Evolutionary conservation across 768 basidiomycete genomes (phyloP).

Genomic region (Boletus rex-veris): DNA sequence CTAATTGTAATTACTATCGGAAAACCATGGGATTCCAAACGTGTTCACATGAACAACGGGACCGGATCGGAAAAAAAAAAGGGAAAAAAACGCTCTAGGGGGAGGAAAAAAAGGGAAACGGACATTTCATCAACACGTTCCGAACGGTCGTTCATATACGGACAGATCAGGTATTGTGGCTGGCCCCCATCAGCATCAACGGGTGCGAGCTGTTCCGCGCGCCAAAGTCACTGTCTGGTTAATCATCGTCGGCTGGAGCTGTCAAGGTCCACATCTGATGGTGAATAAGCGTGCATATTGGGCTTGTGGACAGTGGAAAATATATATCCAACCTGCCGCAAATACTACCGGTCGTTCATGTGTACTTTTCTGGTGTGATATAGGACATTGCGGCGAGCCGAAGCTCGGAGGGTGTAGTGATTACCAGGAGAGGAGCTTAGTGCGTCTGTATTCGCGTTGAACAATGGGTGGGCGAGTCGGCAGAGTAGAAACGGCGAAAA

Average conservation of each 20-base stretch:
- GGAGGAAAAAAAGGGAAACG: not conserved
- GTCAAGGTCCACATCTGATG: conserved; percentile 1
- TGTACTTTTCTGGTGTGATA: conserved; percentile 1
- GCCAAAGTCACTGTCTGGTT: too few relatives aligned
- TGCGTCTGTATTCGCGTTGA: not conserved
- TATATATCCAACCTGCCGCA: conserved; percentile 2
- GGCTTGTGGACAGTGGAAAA: not conserved
- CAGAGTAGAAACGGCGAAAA: not conserved
- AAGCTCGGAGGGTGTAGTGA: not conserved
- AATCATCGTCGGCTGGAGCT: not conserved
- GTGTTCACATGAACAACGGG: not conserved
- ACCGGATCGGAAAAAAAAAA: not conserved
- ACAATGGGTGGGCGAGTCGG: conserved; percentile 2
- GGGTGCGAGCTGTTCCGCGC: not conserved
- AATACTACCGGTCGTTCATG: conserved; percentile 17
- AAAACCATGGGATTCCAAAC: not conserved
- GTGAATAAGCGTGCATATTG: not conserved
- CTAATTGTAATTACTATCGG: conserved; percentile 1
- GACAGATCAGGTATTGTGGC: conserved; percentile 3
- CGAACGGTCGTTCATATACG: conserved; percentile 4
- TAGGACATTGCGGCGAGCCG: conserved; percentile 2
- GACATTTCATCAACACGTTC: conserved; percentile 5
- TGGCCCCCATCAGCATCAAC: conserved; percentile 2
- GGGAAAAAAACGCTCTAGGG: not conserved
- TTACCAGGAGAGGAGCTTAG: not conserved